These are phyloP conservation scores for Russula sp. DNA, from an alignment of 768 basidiomycete species.

Conservation along the genomic window DNA sequence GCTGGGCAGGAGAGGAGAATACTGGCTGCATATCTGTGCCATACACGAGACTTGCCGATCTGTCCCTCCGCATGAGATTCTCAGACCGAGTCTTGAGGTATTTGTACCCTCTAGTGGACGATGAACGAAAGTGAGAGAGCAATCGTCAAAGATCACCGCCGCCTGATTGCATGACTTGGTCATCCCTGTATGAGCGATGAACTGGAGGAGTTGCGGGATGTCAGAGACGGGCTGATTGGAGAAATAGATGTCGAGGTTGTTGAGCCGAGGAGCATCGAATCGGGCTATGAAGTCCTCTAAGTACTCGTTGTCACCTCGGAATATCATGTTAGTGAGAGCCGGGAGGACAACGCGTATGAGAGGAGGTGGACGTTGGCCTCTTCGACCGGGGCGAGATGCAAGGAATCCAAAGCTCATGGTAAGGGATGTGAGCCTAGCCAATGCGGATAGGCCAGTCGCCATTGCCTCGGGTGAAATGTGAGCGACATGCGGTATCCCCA, in stretches of 20 bases:
- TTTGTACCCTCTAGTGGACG: background rate
- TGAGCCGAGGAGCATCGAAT: background rate
- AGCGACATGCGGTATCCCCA: no score
- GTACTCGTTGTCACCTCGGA: slow-evolving; percentile 4
- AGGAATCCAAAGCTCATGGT: background rate
- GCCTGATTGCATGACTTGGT: background rate
- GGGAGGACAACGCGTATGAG: background rate
- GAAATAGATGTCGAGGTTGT: background rate
- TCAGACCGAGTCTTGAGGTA: background rate
- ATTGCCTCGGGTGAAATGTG: no score
- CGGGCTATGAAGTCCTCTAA: background rate
- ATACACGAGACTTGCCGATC: background rate
- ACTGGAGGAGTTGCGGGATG: background rate
- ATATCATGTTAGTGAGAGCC: background rate
- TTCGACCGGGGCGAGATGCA: background rate
- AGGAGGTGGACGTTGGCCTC: background rate
- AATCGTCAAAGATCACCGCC: background rate
- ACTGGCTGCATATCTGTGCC: background rate
- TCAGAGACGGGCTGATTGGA: background rate
- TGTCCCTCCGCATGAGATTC: background rate
- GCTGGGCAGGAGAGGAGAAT: background rate
- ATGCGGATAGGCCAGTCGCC: no score
- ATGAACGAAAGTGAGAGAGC: background rate
- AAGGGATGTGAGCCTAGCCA: background rate
- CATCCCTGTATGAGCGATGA: background rate